A percentile compares a stretch with the other conserved stretches of the same genome.
Evolutionary conservation across 805 yeast species (phyloP).

Genomic region (Maudiozyma pseudohumilis): DNA sequence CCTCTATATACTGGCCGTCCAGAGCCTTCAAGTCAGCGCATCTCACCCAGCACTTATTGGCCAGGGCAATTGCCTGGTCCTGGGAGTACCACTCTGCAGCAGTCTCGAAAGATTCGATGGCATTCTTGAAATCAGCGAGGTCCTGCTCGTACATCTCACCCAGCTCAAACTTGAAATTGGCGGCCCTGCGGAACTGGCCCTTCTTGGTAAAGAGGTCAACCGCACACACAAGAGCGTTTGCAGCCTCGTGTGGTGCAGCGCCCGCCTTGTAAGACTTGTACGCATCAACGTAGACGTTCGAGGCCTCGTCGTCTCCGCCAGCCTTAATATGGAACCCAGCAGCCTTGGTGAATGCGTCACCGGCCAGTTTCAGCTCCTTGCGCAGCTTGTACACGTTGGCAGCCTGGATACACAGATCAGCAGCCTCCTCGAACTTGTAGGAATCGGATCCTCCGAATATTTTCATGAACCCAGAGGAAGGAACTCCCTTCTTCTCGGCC

Average conservation of each 20-base stretch:
- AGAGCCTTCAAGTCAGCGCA: conserved; percentile 83
- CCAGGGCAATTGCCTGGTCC: conserved; percentile 85
- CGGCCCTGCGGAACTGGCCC: conserved; percentile 95
- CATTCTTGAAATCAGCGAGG: conserved; percentile 54
- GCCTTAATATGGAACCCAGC: conserved; percentile 70
- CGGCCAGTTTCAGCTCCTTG: conserved; percentile 67
- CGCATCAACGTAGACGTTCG: conserved; percentile 81
- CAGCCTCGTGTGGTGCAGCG: conserved; percentile 45
- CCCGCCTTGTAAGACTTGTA: conserved; percentile 74
- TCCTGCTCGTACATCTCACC: conserved; percentile 79
- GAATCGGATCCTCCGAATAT: conserved; percentile 55
- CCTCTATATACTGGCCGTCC: conserved; percentile 62
- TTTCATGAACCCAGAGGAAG: conserved; percentile 62
- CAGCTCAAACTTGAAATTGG: conserved; percentile 84
- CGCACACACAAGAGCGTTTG: conserved; percentile 60
- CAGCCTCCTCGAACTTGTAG: conserved; percentile 78
- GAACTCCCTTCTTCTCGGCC: conserved; percentile 61
- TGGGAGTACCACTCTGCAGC: conserved; percentile 95
- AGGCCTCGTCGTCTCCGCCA: conserved; percentile 80
- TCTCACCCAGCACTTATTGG: conserved; percentile 79
- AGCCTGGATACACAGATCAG: conserved; percentile 82
- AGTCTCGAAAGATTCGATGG: conserved; percentile 71
- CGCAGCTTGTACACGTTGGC: conserved; percentile 80
- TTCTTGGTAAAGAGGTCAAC: conserved; percentile 73
- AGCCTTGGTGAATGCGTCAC: conserved; percentile 75